Evolutionary conservation across 2,329 filamentous ascomycete species (phyloP).

Genomic region (Alternaria longipes): DNA sequence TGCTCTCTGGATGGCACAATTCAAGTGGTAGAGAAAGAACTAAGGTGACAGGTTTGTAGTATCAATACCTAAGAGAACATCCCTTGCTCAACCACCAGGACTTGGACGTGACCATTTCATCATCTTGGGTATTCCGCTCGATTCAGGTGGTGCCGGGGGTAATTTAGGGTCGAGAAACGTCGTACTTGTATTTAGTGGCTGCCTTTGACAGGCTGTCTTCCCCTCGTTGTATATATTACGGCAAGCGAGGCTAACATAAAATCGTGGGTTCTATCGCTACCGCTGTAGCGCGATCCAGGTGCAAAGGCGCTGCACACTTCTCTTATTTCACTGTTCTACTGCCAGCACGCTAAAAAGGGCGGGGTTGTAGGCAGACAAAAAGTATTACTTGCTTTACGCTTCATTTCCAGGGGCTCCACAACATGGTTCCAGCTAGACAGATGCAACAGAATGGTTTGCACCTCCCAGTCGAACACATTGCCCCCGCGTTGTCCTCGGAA

Average conservation of each 20-base stretch:
- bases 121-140: not conserved
- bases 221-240: not conserved
- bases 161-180: constrained; percentile 7
- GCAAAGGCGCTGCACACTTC: not conserved
- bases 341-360: not conserved
- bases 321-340: not conserved
- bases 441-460: not conserved
- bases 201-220: constrained; percentile 11
- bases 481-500: not conserved
- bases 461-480: not conserved
- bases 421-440: not conserved
- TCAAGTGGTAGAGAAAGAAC: not conserved
- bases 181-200: constrained; percentile 14
- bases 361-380: not conserved
- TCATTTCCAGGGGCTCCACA: not conserved
- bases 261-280: not conserved
- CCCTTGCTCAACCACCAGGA: not conserved
- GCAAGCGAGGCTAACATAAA: not conserved
- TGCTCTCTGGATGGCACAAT: not conserved
- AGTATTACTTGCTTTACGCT: not conserved
- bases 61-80: not conserved
- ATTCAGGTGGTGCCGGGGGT: not conserved
- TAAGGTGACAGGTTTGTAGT: not conserved
- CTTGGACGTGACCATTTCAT: constrained; percentile 4
- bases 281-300: not conserved